Percentiles rank a stretch among this genome's conserved stretches.
Evolutionary conservation across 345 rosid genomes (phyloP).

Genomic region (Hirschfeldia incana): DNA sequence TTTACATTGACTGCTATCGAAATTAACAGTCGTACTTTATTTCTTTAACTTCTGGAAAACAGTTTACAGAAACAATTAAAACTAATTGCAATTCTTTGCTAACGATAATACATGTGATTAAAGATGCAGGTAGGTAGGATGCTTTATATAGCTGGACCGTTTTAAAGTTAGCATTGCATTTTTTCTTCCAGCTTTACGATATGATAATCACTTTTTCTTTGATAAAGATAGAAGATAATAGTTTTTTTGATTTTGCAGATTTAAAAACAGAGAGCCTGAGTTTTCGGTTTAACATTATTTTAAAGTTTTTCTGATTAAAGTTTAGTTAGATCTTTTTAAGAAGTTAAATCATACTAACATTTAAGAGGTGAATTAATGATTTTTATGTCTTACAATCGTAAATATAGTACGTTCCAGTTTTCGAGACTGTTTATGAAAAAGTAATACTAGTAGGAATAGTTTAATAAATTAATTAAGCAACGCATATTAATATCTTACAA

Average conservation of each 20-base stretch:
- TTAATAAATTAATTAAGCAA: neutral
- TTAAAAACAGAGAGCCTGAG: no score
- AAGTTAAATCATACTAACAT: no score
- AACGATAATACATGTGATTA: slow-evolving; percentile 41
- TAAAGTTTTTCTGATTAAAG: no score
- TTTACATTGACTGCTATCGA: neutral
- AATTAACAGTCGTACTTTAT: neutral
- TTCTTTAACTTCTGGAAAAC: neutral
- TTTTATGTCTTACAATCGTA: neutral
- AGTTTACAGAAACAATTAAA: neutral
- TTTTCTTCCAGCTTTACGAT: slow-evolving; percentile 28
- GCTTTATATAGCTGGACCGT: slow-evolving; percentile 40
- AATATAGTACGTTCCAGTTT: neutral
- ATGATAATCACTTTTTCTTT: slow-evolving; percentile 9
- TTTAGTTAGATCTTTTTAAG: no score
- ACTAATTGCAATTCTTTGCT: slow-evolving; percentile 10
- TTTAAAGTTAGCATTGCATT: slow-evolving; percentile 23
- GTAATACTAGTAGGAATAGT: neutral
- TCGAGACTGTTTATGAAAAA: neutral
- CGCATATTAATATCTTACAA: neutral
- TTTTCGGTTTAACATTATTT: neutral
- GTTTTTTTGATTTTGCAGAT: no score
- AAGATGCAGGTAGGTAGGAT: slow-evolving; percentile 36
- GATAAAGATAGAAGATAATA: slow-evolving; percentile 4
- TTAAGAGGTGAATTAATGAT: neutral